Evolutionary conservation across 371 early-diverging fungal species (phyloP).

Genomic region (Mucor indicus): DNA sequence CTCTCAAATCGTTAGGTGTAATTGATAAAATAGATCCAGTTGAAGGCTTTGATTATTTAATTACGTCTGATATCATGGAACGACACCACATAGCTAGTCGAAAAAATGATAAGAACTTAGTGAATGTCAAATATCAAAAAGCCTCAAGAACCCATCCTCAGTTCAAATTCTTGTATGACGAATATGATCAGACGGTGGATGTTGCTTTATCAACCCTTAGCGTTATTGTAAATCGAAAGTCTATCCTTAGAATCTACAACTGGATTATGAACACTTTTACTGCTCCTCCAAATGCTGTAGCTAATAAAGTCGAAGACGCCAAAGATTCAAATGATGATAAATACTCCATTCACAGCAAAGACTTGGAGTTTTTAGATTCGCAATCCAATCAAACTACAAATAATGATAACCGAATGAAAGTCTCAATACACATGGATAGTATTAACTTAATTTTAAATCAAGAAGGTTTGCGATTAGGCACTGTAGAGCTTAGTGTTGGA

Average conservation of each 20-base stretch:
- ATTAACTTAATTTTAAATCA: constrained; percentile 66
- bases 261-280: constrained; percentile 77
- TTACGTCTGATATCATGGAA: constrained; percentile 54
- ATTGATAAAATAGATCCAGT: constrained; percentile 55
- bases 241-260: constrained; percentile 71
- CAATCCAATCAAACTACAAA: neutral
- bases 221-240: constrained; percentile 67
- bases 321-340: constrained; percentile 1
- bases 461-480: constrained; percentile 60
- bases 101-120: constrained; percentile 32
- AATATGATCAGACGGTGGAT: constrained; percentile 68
- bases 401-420: constrained; percentile 44
- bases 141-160: constrained; percentile 58
- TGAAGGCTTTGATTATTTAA: constrained; percentile 58
- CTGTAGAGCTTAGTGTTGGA: constrained; percentile 58
- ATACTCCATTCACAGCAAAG: neutral
- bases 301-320: neutral
- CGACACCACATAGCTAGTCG: neutral
- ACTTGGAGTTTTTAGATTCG: neutral
- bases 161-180: constrained; percentile 51
- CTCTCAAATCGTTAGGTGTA: constrained; percentile 59
- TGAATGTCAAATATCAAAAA: constrained; percentile 61
- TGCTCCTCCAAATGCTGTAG: constrained; percentile 14
- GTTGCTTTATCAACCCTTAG: constrained; percentile 69
- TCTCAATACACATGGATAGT: constrained; percentile 62